Conservation (phyloP, 169 alveolate genomes). For the Cryptosporidium andersoni region DNA sequence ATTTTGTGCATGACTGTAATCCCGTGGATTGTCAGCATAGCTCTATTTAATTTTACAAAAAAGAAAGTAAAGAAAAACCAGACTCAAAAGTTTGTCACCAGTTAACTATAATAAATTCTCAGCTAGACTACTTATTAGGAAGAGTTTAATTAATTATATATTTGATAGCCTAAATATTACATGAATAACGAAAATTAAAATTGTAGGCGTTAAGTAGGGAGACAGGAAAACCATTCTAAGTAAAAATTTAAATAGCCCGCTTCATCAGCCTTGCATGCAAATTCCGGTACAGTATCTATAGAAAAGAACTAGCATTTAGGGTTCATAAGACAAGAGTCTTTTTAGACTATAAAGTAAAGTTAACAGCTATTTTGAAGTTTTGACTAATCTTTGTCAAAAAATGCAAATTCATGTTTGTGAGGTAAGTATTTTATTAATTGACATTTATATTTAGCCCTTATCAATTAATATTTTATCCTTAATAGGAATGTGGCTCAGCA, state of each 20-base stretch:
- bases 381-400: no score
- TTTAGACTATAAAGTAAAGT: background rate
- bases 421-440: conserved; percentile 14
- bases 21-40: conserved; percentile 37
- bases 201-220: no score
- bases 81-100: no score
- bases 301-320: background rate
- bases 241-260: no score
- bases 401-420: conserved; percentile 54
- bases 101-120: no score
- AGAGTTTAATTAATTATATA: no score
- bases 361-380: no score
- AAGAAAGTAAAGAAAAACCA: background rate
- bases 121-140: no score
- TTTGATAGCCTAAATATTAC: no score
- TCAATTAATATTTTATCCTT: background rate
- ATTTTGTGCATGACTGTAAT: conserved; percentile 60
- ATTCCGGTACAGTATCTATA: background rate
- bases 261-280: no score
- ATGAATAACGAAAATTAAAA: no score
- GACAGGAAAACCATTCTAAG: no score
- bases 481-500: conserved; percentile 71
- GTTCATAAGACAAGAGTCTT: background rate
- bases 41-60: conserved; percentile 30
- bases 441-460: background rate